Percentiles rank a stretch among this genome's conserved stretches.
Conservation (phyloP, 2,329 filamentous ascomycete genomes). For the Cladosporium sp. region DNA sequence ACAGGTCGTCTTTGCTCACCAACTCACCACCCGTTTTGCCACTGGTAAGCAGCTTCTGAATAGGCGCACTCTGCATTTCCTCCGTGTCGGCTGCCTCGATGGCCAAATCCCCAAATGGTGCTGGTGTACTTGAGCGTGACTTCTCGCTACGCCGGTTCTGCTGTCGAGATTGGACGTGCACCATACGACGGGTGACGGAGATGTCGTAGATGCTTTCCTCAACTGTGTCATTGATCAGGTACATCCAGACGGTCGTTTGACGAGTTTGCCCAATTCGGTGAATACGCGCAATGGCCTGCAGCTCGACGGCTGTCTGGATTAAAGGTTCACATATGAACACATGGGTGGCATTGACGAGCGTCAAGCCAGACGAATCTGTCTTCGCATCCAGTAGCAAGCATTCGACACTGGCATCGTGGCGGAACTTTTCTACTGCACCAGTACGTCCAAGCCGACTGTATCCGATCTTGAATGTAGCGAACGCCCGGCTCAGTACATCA, state of each 20-base stretch:
- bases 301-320: conserved; percentile 86
- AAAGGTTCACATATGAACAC: conserved; percentile 93
- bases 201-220: conserved; percentile 90
- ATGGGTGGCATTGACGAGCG: conserved; percentile 86
- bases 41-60: conserved; percentile 66
- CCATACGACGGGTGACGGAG: conserved; percentile 70
- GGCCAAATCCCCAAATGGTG: conserved; percentile 44
- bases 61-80: conserved; percentile 69
- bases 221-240: conserved; percentile 83
- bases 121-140: conserved; percentile 6
- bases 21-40: conserved; percentile 70
- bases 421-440: conserved; percentile 70
- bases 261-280: conserved; percentile 88
- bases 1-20: conserved; percentile 73
- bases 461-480: conserved; percentile 67
- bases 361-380: conserved; percentile 81
- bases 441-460: conserved; percentile 64
- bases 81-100: conserved; percentile 81
- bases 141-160: conserved; percentile 13
- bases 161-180: conserved; percentile 57
- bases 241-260: conserved; percentile 91
- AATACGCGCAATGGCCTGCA: conserved; percentile 91
- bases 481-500: conserved; percentile 64
- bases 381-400: conserved; percentile 87
- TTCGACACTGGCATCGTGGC: conserved; percentile 65